These are phyloP conservation scores for Medicago truncatula DNA, from an alignment of 306 rosid species.

Conservation along the genomic window DNA sequence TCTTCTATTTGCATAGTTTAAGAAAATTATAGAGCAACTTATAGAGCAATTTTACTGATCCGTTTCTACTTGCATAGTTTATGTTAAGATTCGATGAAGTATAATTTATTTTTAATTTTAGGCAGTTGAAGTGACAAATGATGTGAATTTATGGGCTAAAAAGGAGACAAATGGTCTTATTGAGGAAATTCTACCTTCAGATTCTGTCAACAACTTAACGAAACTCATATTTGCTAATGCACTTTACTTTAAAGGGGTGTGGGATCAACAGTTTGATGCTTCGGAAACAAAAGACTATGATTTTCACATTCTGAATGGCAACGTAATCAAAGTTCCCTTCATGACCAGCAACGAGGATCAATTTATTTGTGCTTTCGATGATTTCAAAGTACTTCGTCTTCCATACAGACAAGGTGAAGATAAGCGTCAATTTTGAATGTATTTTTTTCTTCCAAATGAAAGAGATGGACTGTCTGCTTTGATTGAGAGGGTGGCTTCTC, in stretches of 20 bases:
- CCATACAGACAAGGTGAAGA: not conserved
- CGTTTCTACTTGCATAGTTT: too few species aligned
- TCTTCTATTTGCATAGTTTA: too few species aligned
- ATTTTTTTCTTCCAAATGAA: not conserved
- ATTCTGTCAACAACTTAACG: slow-evolving; percentile 57
- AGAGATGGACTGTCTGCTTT: not conserved
- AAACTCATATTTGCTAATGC: slow-evolving; percentile 78
- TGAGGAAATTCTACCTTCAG: slow-evolving; percentile 66
- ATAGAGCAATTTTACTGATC: too few species aligned
- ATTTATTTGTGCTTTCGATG: not conserved
- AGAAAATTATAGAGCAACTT: too few species aligned
- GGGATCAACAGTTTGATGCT: slow-evolving; percentile 68
- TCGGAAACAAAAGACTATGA: slow-evolving; percentile 58
- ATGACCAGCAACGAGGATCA: slow-evolving; percentile 47
- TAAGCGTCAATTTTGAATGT: not conserved
- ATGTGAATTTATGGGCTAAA: slow-evolving; percentile 80
- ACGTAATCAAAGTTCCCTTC: slow-evolving; percentile 67
- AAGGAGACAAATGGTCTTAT: slow-evolving; percentile 75
- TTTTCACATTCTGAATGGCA: slow-evolving; percentile 68
- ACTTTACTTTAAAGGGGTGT: slow-evolving; percentile 81
- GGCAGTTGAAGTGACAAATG: slow-evolving; percentile 66
- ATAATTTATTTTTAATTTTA: slow-evolving; percentile 30
- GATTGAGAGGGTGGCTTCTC: not conserved
- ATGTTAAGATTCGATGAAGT: too few species aligned
- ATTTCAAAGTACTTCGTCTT: not conserved